phyloP scores from a whole-genome alignment of 768 basidiomycete species.

The Mycena galericulata region DNA sequence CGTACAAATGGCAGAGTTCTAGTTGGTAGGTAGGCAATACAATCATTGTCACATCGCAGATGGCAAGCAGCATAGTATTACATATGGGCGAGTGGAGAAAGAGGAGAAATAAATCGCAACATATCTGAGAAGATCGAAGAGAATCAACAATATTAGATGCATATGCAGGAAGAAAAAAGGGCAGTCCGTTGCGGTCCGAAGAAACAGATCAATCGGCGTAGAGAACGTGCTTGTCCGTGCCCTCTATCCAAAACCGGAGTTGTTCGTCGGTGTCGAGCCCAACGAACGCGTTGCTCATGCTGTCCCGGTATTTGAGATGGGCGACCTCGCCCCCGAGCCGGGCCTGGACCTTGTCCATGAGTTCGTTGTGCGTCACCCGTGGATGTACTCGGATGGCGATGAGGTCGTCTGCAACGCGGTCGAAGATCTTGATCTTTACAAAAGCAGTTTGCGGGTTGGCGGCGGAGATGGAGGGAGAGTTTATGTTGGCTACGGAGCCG shows the following conservation, averaged over 20 bases:
- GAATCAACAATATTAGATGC: constrained; percentile 32
- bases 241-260: constrained; percentile 79
- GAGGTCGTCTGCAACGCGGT: constrained; percentile 91
- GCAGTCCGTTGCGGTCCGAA: background rate
- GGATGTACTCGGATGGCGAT: constrained; percentile 98
- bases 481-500: constrained; percentile 62
- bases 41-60: constrained; percentile 21
- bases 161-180: constrained; percentile 9
- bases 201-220: constrained; percentile 71
- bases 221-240: constrained; percentile 85
- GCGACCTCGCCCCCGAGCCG: constrained; percentile 82
- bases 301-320: constrained; percentile 81
- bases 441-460: constrained; percentile 87
- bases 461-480: constrained; percentile 76
- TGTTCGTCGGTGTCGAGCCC: constrained; percentile 73
- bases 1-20: constrained; percentile 20
- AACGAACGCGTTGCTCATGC: constrained; percentile 71
- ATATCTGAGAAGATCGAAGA: constrained; percentile 26
- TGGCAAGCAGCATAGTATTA: constrained; percentile 32
- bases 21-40: constrained; percentile 20
- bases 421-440: constrained; percentile 98
- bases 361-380: constrained; percentile 83
- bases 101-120: constrained; percentile 19
- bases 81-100: constrained; percentile 24
- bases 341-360: constrained; percentile 93